Conservation (phyloP, 495 filamentous ascomycete genomes). For the Bathelium albidoporum region DNA sequence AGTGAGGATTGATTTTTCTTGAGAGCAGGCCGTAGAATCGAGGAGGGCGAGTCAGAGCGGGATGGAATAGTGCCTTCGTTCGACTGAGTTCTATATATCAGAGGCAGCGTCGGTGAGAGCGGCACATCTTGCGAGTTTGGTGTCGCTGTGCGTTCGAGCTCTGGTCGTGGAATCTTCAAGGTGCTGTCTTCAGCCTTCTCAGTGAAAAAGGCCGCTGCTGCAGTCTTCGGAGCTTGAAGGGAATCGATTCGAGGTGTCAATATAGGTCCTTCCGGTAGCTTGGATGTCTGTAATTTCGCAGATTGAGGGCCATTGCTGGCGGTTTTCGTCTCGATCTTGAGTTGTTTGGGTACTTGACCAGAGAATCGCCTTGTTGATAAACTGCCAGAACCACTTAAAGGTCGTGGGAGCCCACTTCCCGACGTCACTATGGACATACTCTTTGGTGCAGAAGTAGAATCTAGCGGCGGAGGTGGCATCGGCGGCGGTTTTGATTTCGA, state of each 20-base stretch:
- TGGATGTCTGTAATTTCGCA: background rate
- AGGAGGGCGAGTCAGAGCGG: background rate
- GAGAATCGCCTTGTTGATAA: constrained; percentile 77
- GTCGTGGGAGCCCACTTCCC: constrained; percentile 20
- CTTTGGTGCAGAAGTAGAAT: constrained; percentile 16
- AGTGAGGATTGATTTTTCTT: constrained; percentile 53
- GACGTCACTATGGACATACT: constrained; percentile 22
- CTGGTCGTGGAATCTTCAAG: background rate
- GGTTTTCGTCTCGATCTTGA: constrained; percentile 73
- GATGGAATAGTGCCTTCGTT: background rate
- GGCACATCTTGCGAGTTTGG: background rate
- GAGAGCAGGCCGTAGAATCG: background rate
- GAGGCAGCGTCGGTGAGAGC: background rate
- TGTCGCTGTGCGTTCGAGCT: background rate
- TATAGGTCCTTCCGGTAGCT: background rate
- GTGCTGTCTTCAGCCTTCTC: background rate
- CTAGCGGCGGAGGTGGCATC: constrained; percentile 22
- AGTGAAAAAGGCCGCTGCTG: background rate
- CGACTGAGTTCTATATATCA: background rate
- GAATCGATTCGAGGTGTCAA: background rate
- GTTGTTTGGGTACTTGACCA: constrained; percentile 61
- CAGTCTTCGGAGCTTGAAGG: constrained; percentile 1
- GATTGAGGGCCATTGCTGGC: background rate
- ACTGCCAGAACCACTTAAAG: constrained; percentile 38
- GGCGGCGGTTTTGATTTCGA: constrained; percentile 25